phyloP scores from a whole-genome alignment of 2,329 filamentous ascomycete genomes.

The Ophiostoma sp. region DNA sequence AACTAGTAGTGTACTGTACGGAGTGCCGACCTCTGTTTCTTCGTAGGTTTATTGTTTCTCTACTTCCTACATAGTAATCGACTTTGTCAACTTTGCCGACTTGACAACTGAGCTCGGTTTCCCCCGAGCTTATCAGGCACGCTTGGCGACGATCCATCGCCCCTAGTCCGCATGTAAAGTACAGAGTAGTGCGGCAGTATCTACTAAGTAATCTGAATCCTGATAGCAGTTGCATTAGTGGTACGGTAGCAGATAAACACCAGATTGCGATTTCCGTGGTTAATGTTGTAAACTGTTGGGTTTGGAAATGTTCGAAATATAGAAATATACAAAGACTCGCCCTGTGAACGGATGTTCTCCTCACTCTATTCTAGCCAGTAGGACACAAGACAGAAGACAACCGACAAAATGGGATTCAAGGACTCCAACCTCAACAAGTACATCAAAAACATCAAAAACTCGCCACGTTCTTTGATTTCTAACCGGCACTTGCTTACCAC shows the following conservation, averaged over 20 bases:
- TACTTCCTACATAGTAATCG: background rate
- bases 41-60: no score
- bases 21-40: no score
- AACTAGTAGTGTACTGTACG: no score
- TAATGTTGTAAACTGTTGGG: background rate
- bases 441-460: conserved; percentile 11
- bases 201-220: background rate
- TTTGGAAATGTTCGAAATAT: background rate
- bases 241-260: background rate
- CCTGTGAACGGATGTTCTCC: background rate
- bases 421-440: conserved; percentile 11
- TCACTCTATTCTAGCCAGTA: background rate
- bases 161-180: background rate
- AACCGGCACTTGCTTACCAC: conserved; percentile 10
- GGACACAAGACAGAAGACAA: background rate
- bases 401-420: conserved; percentile 1
- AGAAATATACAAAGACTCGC: conserved; percentile 6
- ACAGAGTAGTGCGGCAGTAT: background rate
- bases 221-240: background rate
- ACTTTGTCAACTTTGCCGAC: background rate
- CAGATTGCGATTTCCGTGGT: no score
- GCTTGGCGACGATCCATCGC: background rate
- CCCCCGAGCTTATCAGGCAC: conserved; percentile 4
- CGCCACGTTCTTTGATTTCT: conserved; percentile 12
- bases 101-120: background rate